A percentile compares a stretch with the other conserved stretches of the same genome.
phyloP scores from a whole-genome alignment of 371 early-diverging fungal genomes.

The Apophysomyces trapeziformis region DNA sequence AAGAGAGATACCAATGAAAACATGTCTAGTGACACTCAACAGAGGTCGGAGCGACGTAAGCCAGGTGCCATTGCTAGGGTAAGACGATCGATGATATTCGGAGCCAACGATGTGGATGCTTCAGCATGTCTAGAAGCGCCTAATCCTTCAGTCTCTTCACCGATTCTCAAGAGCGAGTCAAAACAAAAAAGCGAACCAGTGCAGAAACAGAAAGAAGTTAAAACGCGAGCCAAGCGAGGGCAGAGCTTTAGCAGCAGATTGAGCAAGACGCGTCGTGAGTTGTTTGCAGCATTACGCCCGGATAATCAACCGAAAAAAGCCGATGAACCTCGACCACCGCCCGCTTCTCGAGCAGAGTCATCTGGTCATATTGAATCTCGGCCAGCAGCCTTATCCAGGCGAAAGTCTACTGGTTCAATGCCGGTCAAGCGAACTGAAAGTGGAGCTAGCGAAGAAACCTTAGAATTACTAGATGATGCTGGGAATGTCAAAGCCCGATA shows the following conservation, averaged over 20 bases:
- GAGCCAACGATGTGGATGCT: neutral
- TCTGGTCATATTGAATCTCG: neutral
- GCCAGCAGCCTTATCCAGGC: conserved; percentile 13
- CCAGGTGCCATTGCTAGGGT: conserved; percentile 6
- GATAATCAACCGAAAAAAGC: neutral
- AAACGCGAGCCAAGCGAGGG: conserved; percentile 3
- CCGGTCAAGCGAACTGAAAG: neutral
- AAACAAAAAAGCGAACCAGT: neutral
- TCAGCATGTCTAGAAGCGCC: neutral
- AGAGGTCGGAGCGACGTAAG: neutral
- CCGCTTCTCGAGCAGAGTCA: conserved; percentile 7
- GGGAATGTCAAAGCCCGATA: conserved; percentile 26
- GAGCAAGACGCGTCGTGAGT: conserved; percentile 2
- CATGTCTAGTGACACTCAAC: neutral
- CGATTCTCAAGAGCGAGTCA: neutral
- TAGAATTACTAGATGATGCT: conserved; percentile 16
- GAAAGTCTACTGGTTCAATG: conserved; percentile 28
- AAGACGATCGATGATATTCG: conserved; percentile 4
- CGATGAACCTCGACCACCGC: conserved; percentile 7
- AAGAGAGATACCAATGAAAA: conserved; percentile 1
- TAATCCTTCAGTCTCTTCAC: conserved; percentile 9
- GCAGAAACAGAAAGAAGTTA: neutral
- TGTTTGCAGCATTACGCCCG: conserved; percentile 2
- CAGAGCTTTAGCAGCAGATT: conserved; percentile 9
- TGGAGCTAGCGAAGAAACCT: conserved; percentile 13